Evolutionary conservation across 2,329 filamentous ascomycete species (phyloP), one percentile per base, ranked within the genome.

Genomic region (Alternaria arbusti): DNA sequence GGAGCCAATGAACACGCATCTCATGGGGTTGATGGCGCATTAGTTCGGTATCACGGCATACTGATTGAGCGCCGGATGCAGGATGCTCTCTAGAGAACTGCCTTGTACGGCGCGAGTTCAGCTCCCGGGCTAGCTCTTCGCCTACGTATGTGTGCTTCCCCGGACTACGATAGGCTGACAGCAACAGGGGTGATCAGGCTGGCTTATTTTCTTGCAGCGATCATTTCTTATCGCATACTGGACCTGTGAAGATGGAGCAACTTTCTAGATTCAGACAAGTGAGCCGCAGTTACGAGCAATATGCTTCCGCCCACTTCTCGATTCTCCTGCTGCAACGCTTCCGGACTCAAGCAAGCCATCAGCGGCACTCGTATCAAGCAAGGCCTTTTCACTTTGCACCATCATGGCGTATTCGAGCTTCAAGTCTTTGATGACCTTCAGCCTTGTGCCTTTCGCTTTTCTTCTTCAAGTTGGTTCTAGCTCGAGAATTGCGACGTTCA

Each of bases 401-500:
- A 50, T 44, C 40, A 58, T 52, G 46, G 17, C 17, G 12, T n/a
- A n/a, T 17, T 22, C 22, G 6, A 32, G 32, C 22, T 30, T 43
- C 13, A 20, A 32, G 6, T 10, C 25, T 30, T 44, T 25, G 11
- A 20, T 43, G 9, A 17, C 7, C n/a, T 30, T 44, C 32, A 23
- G 13, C 46, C 20, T 58, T 15, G n/a, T 52, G 23, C 44, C 56
- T n/a, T 11, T 25, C 22, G 22, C 30, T 26, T 10, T 45, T 17
- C 7, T 45, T 11, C 12, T 26, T 25, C 30, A 13, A 36, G 49
- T 51, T 25, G 32, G 22, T 23, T 52, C 17, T 17, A 17, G 56
- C 13, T 58, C 56, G 3, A 58, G 30, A 9, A 44, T 58, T 10
- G 56, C 56, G 13, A 58, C 56, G 11, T 58, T 58, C 25, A 58